Conservation (phyloP, 2,329 filamentous ascomycete species). For the Raffaelea arxii region DNA sequence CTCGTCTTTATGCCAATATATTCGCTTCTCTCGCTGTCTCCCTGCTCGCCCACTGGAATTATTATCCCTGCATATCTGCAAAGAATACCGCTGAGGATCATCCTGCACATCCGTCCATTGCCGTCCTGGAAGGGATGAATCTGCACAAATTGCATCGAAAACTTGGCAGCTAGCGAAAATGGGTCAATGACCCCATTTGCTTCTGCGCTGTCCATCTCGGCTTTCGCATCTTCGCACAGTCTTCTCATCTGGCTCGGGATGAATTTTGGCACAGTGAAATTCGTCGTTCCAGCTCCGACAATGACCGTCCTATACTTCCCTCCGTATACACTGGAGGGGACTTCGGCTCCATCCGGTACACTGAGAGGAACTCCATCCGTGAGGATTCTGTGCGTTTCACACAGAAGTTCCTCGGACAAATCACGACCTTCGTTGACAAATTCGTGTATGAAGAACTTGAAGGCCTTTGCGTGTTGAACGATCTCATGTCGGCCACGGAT, state of each 20-base stretch:
- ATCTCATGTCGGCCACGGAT: not conserved
- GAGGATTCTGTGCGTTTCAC: not conserved
- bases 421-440: not conserved
- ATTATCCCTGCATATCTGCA: slow-evolving; percentile 14
- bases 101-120: slow-evolving; percentile 13
- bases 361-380: not conserved
- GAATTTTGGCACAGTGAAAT: not conserved
- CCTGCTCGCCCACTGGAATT: slow-evolving; percentile 12
- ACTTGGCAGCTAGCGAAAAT: slow-evolving; percentile 19
- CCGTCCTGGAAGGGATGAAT: slow-evolving; percentile 16
- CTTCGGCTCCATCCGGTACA: not conserved
- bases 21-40: not conserved
- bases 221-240: not conserved
- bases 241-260: not conserved
- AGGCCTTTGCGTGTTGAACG: slow-evolving; percentile 2
- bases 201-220: slow-evolving; percentile 1
- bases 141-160: slow-evolving; percentile 13
- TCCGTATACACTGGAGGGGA: not conserved
- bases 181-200: slow-evolving; percentile 14
- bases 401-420: not conserved
- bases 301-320: not conserved
- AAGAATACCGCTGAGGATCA: slow-evolving; percentile 16
- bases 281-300: not conserved
- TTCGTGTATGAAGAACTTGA: not conserved
- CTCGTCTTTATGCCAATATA: not conserved